Conservation (phyloP, 176 grass and related monocot genomes). For the Chloris gayana region DNA sequence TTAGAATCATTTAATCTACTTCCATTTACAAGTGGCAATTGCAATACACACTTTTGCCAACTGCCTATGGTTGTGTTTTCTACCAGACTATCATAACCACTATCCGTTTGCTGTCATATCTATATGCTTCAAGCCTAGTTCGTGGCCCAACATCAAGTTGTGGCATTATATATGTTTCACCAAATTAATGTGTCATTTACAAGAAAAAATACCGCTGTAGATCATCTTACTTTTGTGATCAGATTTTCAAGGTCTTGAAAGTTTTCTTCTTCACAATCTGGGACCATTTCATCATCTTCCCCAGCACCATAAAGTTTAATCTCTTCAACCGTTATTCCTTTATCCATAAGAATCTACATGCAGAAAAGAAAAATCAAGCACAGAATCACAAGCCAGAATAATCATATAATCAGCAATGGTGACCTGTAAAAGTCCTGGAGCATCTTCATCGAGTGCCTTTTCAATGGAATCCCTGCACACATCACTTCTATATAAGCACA, state of each 20-base stretch:
- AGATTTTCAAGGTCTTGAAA: constrained; percentile 88
- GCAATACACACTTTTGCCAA: neutral
- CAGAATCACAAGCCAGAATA: constrained; percentile 30
- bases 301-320: constrained; percentile 83
- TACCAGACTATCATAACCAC: neutral
- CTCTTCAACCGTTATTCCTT: constrained; percentile 73
- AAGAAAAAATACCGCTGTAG: constrained; percentile 6
- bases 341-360: constrained; percentile 76
- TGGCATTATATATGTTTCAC: neutral
- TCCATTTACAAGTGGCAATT: neutral
- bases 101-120: neutral
- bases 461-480: constrained; percentile 84
- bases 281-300: constrained; percentile 60
- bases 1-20: constrained; percentile 2
- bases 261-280: constrained; percentile 58
- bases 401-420: constrained; percentile 22
- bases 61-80: neutral
- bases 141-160: neutral
- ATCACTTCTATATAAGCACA: constrained; percentile 31
- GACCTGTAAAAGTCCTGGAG: constrained; percentile 92
- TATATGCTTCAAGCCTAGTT: neutral
- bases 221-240: constrained; percentile 72
- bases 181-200: neutral
- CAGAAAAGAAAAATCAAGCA: constrained; percentile 27
- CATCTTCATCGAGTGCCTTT: constrained; percentile 93